Evolutionary conservation across 495 filamentous ascomycete species (phyloP).

Genomic region (Extremus antarcticus): DNA sequence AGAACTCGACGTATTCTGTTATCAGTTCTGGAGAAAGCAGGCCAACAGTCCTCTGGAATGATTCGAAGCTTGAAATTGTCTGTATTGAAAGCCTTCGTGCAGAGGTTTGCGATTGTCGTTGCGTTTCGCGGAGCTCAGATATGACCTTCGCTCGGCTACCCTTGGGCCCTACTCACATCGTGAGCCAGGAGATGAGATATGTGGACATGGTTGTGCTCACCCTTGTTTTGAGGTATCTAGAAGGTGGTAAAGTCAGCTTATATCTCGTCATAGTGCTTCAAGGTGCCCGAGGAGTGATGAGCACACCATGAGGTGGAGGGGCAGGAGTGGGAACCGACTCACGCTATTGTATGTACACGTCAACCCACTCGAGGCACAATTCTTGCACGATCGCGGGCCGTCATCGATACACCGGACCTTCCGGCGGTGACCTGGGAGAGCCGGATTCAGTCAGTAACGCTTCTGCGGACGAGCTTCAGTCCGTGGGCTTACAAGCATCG

Average conservation of each 20-base stretch:
- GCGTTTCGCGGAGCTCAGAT: constrained; percentile 58
- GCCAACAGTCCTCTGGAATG: constrained; percentile 33
- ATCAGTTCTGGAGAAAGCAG: constrained; percentile 51
- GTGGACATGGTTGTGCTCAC: no score
- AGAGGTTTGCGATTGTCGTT: constrained; percentile 48
- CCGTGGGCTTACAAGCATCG: constrained; percentile 38
- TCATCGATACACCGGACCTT: constrained; percentile 65
- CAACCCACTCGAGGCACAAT: constrained; percentile 56
- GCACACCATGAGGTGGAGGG: not conserved
- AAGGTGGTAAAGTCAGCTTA: no score
- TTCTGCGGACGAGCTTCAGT: not conserved
- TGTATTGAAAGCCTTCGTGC: constrained; percentile 26
- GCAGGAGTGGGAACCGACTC: not conserved
- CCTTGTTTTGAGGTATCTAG: constrained; percentile 70
- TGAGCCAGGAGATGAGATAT: no score
- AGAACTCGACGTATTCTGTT: constrained; percentile 66
- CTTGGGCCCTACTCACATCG: constrained; percentile 49
- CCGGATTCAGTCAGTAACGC: not conserved
- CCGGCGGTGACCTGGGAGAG: constrained; percentile 45
- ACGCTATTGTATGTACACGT: constrained; percentile 66
- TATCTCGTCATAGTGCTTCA: no score
- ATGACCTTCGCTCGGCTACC: constrained; percentile 74
- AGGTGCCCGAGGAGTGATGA: no score
- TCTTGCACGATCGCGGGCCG: constrained; percentile 58
- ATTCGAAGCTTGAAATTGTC: constrained; percentile 33